phyloP scores from a whole-genome alignment of 2,329 filamentous ascomycete genomes.

The Beauveria medogensis region DNA sequence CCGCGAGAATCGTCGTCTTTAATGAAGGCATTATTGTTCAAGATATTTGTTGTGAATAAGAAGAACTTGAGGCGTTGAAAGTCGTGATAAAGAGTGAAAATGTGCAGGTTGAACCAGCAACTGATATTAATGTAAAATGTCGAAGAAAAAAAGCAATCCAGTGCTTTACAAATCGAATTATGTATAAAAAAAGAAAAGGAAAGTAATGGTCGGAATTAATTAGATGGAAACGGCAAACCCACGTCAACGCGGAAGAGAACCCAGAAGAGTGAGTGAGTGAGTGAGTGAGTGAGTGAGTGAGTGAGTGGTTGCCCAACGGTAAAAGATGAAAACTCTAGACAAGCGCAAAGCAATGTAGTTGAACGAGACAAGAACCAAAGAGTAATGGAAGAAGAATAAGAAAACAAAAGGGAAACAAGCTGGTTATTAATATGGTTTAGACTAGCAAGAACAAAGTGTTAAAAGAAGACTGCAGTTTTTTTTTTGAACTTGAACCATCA shows the following conservation, averaged over 20 bases:
- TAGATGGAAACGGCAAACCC: not conserved
- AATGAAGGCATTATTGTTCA: not conserved
- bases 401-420: no score
- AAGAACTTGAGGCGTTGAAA: not conserved
- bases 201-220: not conserved
- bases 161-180: not conserved
- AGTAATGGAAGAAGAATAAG: no score
- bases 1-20: not conserved
- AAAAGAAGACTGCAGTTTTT: not conserved
- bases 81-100: not conserved
- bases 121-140: not conserved
- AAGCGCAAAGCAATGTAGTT: not conserved
- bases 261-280: not conserved
- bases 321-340: not conserved
- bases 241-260: constrained; percentile 9
- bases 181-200: not conserved
- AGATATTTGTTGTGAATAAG: not conserved
- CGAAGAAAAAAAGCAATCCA: not conserved
- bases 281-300: not conserved
- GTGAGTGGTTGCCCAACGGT: not conserved
- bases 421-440: no score
- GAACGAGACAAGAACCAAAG: no score
- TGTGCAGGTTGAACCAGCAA: constrained; percentile 6
- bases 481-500: not conserved
- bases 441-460: no score